Percentiles rank a stretch among this genome's conserved stretches.
Evolutionary conservation across 2,329 filamentous ascomycete species (phyloP).

Genomic region (Trichoderma lentiforme): DNA sequence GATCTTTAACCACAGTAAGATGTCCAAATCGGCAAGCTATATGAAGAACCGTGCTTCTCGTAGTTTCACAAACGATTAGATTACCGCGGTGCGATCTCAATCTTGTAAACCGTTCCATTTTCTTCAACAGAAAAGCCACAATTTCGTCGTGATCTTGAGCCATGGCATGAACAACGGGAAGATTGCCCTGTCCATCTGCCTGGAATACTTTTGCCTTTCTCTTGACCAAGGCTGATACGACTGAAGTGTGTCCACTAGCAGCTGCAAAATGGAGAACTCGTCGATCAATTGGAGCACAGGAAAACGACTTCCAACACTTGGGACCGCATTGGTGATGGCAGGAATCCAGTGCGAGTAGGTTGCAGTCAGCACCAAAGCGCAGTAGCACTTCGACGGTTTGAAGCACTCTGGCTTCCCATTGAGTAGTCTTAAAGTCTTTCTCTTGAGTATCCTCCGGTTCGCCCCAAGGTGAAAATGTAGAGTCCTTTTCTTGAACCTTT

Average conservation of each 20-base stretch:
- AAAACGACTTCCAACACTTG: slow-evolving; percentile 14
- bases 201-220: neutral
- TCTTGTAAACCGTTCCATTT: neutral
- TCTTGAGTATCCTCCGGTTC: neutral
- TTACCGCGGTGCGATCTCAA: neutral
- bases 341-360: neutral
- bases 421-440: neutral
- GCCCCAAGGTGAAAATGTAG: neutral
- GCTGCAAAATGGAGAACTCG: slow-evolving; percentile 13
- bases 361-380: slow-evolving; percentile 10
- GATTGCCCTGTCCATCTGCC: slow-evolving; percentile 8
- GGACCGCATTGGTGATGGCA: neutral
- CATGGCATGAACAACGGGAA: slow-evolving; percentile 12
- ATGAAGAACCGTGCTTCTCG: slow-evolving; percentile 11
- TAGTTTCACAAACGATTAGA: neutral
- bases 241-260: neutral
- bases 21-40: slow-evolving; percentile 18
- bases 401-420: neutral
- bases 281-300: slow-evolving; percentile 5
- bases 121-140: neutral
- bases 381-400: slow-evolving; percentile 3
- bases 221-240: neutral
- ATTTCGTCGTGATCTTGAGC: slow-evolving; percentile 2
- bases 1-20: neutral
- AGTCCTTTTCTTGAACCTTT: neutral